Conservation (phyloP, 192 early-diverging fungal genomes). For the Globomyces pollinis-pini region DNA sequence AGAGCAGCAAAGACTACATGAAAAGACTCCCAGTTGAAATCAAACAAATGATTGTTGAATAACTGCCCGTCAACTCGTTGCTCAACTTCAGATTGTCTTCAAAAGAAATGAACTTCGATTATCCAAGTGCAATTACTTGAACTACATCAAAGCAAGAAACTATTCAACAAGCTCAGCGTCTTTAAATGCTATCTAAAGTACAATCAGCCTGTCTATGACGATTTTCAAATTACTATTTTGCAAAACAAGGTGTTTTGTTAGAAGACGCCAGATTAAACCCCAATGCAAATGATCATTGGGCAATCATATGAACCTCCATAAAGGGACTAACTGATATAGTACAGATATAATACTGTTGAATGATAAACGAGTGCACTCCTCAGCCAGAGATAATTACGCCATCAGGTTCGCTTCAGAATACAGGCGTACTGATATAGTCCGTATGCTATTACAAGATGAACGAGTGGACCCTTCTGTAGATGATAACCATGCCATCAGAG, state of each 20-base stretch:
- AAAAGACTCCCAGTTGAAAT: too few species aligned
- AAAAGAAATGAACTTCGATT: too few species aligned
- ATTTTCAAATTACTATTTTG: neutral
- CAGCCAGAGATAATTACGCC: neutral
- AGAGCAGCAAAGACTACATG: too few species aligned
- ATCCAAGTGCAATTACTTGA: too few species aligned
- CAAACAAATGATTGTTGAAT: too few species aligned
- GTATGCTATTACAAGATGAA: neutral
- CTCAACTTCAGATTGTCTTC: too few species aligned
- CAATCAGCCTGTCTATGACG: neutral
- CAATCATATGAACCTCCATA: neutral
- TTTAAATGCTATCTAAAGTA: too few species aligned
- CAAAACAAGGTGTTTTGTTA: neutral
- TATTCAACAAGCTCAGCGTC: too few species aligned
- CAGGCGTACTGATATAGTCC: neutral
- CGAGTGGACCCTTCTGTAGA: neutral
- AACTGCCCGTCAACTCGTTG: too few species aligned
- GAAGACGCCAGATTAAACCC: neutral
- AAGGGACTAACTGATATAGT: neutral
- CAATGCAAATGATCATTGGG: neutral
- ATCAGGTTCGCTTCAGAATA: neutral
- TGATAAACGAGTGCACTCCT: neutral
- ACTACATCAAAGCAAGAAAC: too few species aligned
- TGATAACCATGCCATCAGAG: neutral
- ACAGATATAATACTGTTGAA: neutral